Percentiles rank a stretch among this genome's conserved stretches.
phyloP scores from a whole-genome alignment of 2,329 filamentous ascomycete species.

The Ceratocystis alfenasii region DNA sequence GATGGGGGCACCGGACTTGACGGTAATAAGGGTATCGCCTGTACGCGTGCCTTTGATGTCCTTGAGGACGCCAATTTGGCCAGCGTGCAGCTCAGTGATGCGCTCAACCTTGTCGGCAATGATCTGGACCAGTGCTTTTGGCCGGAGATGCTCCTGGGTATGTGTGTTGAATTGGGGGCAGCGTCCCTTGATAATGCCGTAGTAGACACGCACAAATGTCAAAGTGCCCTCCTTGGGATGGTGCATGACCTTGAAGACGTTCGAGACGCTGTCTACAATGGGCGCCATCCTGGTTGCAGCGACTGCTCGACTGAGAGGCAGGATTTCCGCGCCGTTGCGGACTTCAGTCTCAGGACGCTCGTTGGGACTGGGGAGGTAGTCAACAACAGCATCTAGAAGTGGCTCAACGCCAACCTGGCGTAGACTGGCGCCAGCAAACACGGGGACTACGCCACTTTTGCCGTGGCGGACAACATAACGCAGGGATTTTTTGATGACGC shows the following conservation, averaged over 20 bases:
- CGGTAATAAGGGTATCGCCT: conserved; percentile 78
- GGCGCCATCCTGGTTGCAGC: conserved; percentile 28
- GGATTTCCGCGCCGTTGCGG: conserved; percentile 47
- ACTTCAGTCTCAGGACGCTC: conserved; percentile 73
- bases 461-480: conserved; percentile 57
- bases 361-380: conserved; percentile 71
- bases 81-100: conserved; percentile 64
- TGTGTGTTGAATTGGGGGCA: conserved; percentile 77
- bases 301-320: conserved; percentile 32
- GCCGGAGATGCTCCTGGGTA: conserved; percentile 63
- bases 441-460: conserved; percentile 63
- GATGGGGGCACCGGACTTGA: conserved; percentile 49
- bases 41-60: conserved; percentile 86
- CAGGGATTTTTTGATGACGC: conserved; percentile 60
- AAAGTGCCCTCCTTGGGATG: conserved; percentile 76
- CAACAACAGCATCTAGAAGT: conserved; percentile 74
- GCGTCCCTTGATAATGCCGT: conserved; percentile 64
- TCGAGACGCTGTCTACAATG: conserved; percentile 39
- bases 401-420: conserved; percentile 90
- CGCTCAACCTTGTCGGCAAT: conserved; percentile 81
- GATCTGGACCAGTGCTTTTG: conserved; percentile 74
- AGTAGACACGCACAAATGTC: conserved; percentile 86
- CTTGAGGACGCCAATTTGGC: conserved; percentile 87
- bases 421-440: conserved; percentile 87
- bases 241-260: conserved; percentile 89